phyloP scores from a whole-genome alignment of 2,329 filamentous ascomycete genomes.

The Venturia carpophila region DNA sequence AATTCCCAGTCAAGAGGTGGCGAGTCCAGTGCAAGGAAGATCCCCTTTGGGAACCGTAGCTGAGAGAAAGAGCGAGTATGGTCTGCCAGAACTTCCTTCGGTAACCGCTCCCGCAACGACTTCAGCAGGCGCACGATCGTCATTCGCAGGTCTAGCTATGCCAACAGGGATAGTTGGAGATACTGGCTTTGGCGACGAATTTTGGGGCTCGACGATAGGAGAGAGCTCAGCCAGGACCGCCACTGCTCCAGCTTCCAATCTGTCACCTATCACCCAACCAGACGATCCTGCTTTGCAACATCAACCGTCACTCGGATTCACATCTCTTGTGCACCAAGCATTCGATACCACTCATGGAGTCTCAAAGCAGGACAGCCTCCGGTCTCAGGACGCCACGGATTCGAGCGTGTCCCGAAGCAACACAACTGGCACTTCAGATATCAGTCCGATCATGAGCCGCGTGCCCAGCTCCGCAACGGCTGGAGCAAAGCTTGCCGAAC shows the following conservation, averaged over 20 bases:
- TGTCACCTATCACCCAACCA: constrained; percentile 14
- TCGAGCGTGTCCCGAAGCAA: constrained; percentile 49
- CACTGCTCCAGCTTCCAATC: constrained; percentile 15
- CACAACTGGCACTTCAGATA: constrained; percentile 53
- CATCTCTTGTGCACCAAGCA: constrained; percentile 55
- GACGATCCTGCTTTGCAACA: constrained; percentile 36
- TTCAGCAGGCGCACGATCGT: constrained; percentile 5
- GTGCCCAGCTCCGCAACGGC: constrained; percentile 41
- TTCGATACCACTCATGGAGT: constrained; percentile 51
- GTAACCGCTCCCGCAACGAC: constrained; percentile 16
- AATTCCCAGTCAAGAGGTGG: constrained; percentile 22
- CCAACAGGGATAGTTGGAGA: constrained; percentile 36
- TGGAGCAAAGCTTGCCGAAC: constrained; percentile 34
- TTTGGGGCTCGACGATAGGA: constrained; percentile 21
- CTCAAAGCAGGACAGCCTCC: constrained; percentile 28
- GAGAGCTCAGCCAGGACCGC: constrained; percentile 19
- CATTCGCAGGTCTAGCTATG: constrained; percentile 26
- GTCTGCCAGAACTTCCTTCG: constrained; percentile 38
- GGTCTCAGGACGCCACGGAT: constrained; percentile 26
- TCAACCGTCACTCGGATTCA: constrained; percentile 48
- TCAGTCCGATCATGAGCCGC: constrained; percentile 58
- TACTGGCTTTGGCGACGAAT: constrained; percentile 35
- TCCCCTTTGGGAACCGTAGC: constrained; percentile 43
- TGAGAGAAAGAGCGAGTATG: constrained; percentile 54
- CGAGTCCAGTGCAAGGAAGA: constrained; percentile 16